These are phyloP conservation scores for Leucoagaricus sp. DNA, from an alignment of 1,284 basidiomycete genomes.

Conservation along the genomic window DNA sequence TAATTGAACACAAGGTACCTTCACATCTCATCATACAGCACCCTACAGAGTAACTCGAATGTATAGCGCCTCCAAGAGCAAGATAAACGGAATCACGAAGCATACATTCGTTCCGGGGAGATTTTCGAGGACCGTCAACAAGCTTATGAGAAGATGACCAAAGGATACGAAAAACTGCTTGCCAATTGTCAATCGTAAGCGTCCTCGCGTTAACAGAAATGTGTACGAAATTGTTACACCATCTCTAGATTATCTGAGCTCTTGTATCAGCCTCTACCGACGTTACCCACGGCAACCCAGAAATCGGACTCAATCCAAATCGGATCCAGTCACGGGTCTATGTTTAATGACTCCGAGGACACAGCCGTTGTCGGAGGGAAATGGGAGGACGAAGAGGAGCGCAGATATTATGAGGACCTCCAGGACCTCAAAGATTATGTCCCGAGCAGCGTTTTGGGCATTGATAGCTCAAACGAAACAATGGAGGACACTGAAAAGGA, in stretches of 20 bases:
- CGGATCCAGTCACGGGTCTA: slow-evolving; percentile 49
- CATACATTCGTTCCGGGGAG: slow-evolving; percentile 97
- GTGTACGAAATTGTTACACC: slow-evolving; percentile 2
- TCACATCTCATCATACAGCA: background rate
- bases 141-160: slow-evolving; percentile 97
- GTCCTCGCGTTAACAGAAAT: background rate
- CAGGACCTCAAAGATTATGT: slow-evolving; percentile 92
- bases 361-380: slow-evolving; percentile 70
- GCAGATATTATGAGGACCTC: slow-evolving; percentile 92
- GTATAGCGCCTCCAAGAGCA: slow-evolving; percentile 90
- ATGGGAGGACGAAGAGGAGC: slow-evolving; percentile 99
- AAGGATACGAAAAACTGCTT: slow-evolving; percentile 89
- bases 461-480: slow-evolving; percentile 50
- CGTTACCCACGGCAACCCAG: slow-evolving; percentile 78
- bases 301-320: slow-evolving; percentile 81
- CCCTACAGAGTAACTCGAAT: no score
- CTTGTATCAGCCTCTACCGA: slow-evolving; percentile 79
- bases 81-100: slow-evolving; percentile 95
- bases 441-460: slow-evolving; percentile 85
- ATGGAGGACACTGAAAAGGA: slow-evolving; percentile 39
- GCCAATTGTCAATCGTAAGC: slow-evolving; percentile 82
- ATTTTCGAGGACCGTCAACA: slow-evolving; percentile 99
- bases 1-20: slow-evolving; percentile 85
- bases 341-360: slow-evolving; percentile 58
- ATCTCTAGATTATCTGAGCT: slow-evolving; percentile 80